phyloP scores from a whole-genome alignment of 228 moss, liverwort and hornwort genomes.

The Sphagnum magellanicum region DNA sequence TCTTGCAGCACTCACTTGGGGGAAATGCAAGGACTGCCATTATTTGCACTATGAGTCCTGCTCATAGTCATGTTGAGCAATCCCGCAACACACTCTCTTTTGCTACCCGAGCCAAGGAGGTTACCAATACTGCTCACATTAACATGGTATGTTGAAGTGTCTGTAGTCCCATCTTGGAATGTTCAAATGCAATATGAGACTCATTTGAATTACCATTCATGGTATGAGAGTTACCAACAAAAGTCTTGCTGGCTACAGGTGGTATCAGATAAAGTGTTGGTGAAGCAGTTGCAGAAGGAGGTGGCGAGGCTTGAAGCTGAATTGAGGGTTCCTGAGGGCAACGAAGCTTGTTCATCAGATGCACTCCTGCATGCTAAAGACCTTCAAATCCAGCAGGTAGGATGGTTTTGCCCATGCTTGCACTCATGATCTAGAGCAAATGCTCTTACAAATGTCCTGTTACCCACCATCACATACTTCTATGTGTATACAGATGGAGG shows the following conservation, averaged over 20 bases:
- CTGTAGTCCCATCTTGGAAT: background rate
- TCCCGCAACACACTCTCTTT: slow-evolving; percentile 94
- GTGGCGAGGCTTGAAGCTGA: slow-evolving; percentile 96
- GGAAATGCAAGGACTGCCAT: slow-evolving; percentile 98
- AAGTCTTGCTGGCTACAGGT: slow-evolving; percentile 32
- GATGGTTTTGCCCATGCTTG: no score
- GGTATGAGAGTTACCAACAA: background rate
- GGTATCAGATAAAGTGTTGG: slow-evolving; percentile 88
- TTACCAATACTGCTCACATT: slow-evolving; percentile 87
- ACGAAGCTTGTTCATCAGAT: slow-evolving; percentile 54
- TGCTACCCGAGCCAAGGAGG: slow-evolving; percentile 96
- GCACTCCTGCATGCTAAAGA: slow-evolving; percentile 91
- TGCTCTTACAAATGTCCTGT: no score
- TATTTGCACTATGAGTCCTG: slow-evolving; percentile 98
- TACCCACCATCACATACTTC: background rate
- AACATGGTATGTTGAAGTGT: slow-evolving; percentile 55
- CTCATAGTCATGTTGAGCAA: slow-evolving; percentile 89
- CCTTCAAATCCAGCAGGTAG: slow-evolving; percentile 81
- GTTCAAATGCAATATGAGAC: no score
- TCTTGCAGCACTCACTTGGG: slow-evolving; percentile 91
- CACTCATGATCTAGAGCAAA: no score
- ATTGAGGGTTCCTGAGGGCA: slow-evolving; percentile 54
- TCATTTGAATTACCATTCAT: no score
- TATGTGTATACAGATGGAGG: slow-evolving; percentile 60
- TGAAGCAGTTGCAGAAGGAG: slow-evolving; percentile 88